A percentile compares a stretch with the other conserved stretches of the same genome.
phyloP scores from a whole-genome alignment of 2,329 filamentous ascomycete genomes.

The Colletotrichum spinosum region DNA sequence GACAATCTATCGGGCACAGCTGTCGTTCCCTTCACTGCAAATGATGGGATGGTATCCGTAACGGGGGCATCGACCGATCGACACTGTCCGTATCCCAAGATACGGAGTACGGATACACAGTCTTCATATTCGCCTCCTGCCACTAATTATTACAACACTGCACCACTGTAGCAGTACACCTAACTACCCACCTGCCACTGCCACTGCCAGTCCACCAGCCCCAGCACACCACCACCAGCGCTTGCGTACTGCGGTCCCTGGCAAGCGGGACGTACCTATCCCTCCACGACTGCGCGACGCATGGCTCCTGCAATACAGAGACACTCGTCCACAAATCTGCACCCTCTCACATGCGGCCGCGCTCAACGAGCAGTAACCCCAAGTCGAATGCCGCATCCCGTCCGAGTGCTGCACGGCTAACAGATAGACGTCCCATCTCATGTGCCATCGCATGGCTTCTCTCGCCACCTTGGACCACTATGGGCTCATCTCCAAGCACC shows the following conservation, averaged over 20 bases:
- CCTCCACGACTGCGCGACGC: not conserved
- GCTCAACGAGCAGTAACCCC: conserved; percentile 7
- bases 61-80: too few species aligned
- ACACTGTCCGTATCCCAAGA: too few species aligned
- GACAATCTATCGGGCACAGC: not conserved
- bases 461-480: conserved; percentile 31
- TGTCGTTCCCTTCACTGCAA: conserved; percentile 1
- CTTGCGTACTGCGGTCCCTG: too few species aligned
- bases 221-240: too few species aligned
- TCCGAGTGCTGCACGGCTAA: conserved; percentile 11
- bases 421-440: conserved; percentile 31
- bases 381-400: conserved; percentile 23
- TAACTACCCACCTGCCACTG: not conserved
- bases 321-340: conserved; percentile 26
- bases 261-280: conserved; percentile 2
- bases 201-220: too few species aligned
- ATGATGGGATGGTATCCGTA: too few species aligned
- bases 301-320: conserved; percentile 14
- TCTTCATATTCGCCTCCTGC: not conserved
- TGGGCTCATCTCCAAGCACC: conserved; percentile 30
- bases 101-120: too few species aligned
- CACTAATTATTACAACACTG: too few species aligned
- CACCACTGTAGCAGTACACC: not conserved
- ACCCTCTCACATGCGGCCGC: conserved; percentile 14
- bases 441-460: conserved; percentile 27